Conservation (phyloP, 768 basidiomycete species). For the Naganishia randhawae region DNA sequence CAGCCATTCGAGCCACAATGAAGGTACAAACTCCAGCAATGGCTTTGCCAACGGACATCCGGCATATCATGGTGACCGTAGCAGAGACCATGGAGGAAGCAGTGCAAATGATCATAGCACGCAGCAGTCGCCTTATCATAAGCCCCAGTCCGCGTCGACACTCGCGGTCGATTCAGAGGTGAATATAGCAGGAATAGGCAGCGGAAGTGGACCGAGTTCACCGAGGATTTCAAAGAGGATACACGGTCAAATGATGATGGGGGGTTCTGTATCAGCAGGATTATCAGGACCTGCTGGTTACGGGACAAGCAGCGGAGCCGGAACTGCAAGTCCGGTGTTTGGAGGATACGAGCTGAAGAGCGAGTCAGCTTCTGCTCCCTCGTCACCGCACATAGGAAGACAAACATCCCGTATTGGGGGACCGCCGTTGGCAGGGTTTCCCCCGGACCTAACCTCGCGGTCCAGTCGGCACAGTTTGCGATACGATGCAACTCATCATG, state of each 20-base stretch:
- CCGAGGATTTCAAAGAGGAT: conserved; percentile 20
- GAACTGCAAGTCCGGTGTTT: neutral
- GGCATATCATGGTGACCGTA: conserved; percentile 5
- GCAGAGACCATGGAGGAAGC: neutral
- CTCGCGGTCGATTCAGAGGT: neutral
- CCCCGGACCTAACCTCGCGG: neutral
- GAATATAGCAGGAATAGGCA: conserved; percentile 17
- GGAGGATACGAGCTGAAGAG: neutral
- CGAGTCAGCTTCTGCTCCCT: conserved; percentile 4
- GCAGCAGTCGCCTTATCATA: neutral
- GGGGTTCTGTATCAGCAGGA: neutral
- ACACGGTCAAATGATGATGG: conserved; percentile 11
- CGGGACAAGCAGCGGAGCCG: neutral
- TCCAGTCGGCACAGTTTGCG: conserved; percentile 4
- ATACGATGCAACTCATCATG: neutral
- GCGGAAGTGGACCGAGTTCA: conserved; percentile 14
- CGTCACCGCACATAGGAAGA: conserved; percentile 6
- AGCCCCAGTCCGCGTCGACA: neutral
- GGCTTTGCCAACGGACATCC: neutral
- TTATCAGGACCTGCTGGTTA: neutral
- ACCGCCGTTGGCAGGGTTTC: neutral
- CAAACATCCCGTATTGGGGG: conserved; percentile 8
- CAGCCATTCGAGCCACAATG: conserved; percentile 3
- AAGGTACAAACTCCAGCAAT: neutral
- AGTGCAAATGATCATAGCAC: neutral